These are phyloP conservation scores for Stemphylium beticola DNA, from an alignment of 2,329 filamentous ascomycete species.

Conservation along the genomic window DNA sequence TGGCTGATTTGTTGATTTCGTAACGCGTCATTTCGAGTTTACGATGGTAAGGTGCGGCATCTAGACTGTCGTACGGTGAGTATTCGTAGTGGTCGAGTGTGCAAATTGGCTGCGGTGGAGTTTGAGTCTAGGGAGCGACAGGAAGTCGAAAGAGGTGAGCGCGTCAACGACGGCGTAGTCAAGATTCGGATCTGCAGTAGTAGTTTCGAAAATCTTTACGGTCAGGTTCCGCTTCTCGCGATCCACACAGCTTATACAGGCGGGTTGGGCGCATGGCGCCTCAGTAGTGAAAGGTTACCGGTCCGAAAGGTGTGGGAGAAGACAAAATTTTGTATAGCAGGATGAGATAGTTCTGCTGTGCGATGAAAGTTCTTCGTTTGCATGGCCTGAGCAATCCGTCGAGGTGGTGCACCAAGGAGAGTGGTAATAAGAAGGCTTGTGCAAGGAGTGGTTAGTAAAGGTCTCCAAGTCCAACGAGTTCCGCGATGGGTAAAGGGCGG, in stretches of 20 bases:
- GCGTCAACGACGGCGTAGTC: neutral
- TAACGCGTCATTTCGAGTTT: too few relatives aligned
- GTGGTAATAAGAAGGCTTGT: neutral
- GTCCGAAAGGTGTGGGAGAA: neutral
- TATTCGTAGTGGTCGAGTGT: too few relatives aligned
- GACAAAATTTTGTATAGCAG: neutral
- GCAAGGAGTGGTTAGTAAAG: neutral
- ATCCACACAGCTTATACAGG: neutral
- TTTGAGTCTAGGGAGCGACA: neutral
- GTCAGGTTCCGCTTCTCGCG: neutral
- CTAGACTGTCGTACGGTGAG: too few relatives aligned
- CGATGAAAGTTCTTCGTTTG: neutral
- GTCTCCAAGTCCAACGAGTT: neutral
- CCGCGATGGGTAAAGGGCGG: conserved; percentile 3
- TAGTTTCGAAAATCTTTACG: neutral
- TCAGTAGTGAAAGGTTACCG: neutral
- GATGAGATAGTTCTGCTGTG: neutral
- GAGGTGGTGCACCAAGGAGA: neutral
- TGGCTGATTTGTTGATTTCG: too few relatives aligned
- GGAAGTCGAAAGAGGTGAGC: neutral
- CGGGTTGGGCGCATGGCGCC: neutral
- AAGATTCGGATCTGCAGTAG: neutral
- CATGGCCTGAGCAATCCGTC: neutral
- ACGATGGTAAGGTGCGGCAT: too few relatives aligned
- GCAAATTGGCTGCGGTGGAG: too few relatives aligned